Evolutionary conservation across 2,329 filamentous ascomycete genomes (phyloP).

Genomic region (Juglanconis oblonga): DNA sequence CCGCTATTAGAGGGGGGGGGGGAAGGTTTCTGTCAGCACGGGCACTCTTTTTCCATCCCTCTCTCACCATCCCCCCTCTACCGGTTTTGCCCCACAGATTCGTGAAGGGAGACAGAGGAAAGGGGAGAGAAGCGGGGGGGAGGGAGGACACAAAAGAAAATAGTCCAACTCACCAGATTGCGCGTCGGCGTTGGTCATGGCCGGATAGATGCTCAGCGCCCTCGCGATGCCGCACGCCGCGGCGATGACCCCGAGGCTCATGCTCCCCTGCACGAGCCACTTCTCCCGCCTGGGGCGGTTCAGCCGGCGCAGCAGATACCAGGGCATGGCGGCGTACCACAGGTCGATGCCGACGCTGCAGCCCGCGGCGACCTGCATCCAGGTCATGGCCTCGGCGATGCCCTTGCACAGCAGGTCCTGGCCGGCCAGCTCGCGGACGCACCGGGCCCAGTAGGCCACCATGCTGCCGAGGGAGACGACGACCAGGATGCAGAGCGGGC

Average conservation of each 20-base stretch:
- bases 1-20: no score
- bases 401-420: constrained; percentile 6
- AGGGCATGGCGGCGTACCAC: constrained; percentile 17
- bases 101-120: no score
- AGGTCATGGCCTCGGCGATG: constrained; percentile 11
- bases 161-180: constrained; percentile 13
- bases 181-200: constrained; percentile 9
- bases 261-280: constrained; percentile 15
- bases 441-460: constrained; percentile 18
- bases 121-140: background rate
- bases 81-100: no score
- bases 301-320: constrained; percentile 15
- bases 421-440: constrained; percentile 11
- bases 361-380: constrained; percentile 17
- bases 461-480: constrained; percentile 20
- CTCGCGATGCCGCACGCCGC: constrained; percentile 15
- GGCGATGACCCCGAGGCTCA: constrained; percentile 16
- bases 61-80: no score
- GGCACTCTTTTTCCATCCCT: background rate
- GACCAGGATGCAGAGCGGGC: constrained; percentile 18
- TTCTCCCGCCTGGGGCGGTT: constrained; percentile 14
- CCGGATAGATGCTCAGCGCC: constrained; percentile 13
- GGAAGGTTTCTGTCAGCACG: background rate
- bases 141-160: background rate
- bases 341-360: constrained; percentile 13